Base-by-base conservation (phyloP, 2,329 filamentous ascomycete species). In the Aurifilum marmelostoma region DNA sequence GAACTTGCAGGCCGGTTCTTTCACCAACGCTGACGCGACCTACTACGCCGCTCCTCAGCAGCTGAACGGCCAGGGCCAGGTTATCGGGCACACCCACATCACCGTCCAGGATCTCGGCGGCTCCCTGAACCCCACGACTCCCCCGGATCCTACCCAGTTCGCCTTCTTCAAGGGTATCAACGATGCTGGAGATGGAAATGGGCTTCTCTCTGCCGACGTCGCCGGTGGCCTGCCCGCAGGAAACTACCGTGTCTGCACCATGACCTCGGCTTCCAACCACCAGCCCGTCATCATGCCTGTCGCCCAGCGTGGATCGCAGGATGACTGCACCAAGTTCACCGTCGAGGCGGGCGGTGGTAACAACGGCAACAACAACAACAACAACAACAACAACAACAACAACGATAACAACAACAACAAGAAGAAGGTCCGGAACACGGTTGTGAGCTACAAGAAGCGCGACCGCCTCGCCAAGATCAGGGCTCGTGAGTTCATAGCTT, bases 81-180 rank as follows among this genome's bases (percentile, higher is more conserved):
- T 89, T 72, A 83, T 89, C 62, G 87, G 87, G 14, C 87, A 89
- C 79, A 86, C 85, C 2, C 87, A 89, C 77, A 79, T 89, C 66
- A 87, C 85, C 29, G 79, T 89, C 59, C 88, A 90, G 77, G 81
- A 86, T 71, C 79, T 86, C 63, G 87, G 87, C 62, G 78, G 77
- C 75, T 78, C 76, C n/a, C 74, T 85, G 73, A 86, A 84, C 76
- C 87, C 87, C 9, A 80, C 74, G 12, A 73, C 76, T 24, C 83
- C 88, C 39, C 82, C 87, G 7, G 83, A 89, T 71, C 81, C 88
- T 41, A 78, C 75, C 39, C 78, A 83, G 74, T 89, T 69, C 41
- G 75, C 72, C 32, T 78, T 78, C 73, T 79, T 79, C 73, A 78
- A 79, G 70, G 77, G 77, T 66, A 77, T 79, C 69, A 78, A 78